Evolutionary conservation across 805 yeast genomes (phyloP), one percentile per base, ranked within the genome.

Genomic region (Zygoascus biomembranicola): DNA sequence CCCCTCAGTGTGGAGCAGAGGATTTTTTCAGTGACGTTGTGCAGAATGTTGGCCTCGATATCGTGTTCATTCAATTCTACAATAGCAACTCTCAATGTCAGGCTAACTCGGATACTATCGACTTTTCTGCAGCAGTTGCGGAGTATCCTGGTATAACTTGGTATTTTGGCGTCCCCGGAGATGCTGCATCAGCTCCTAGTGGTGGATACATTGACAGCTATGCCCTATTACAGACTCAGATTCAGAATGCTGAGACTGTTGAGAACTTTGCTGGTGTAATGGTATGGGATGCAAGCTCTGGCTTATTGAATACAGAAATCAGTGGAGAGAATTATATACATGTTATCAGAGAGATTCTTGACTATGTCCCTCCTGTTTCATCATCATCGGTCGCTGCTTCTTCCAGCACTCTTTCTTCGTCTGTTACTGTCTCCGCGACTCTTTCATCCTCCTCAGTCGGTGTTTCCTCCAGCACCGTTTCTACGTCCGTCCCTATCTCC

Each of bases 261-360:
- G 41, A 57, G 6, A 49, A 79, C 56, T 78, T 90, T 61, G 85
- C 85, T 20, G 86, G 90, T 32, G 79, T 90, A 63, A 80, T 85
- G 77, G 71, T 90, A 57, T 90, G 98, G 97, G 96, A 89, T 59
- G 86, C 89, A 3, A 35, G 16, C 8, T 13, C 39, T 35, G 9
- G 16, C 8, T 13, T n/a, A 8, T 6, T 8, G 28, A 16, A 42
- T 10, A 42, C 44, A 16, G 23, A 16, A 14, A 14, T 19, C 44
- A 42, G n/a, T 16, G 10, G 14, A 8, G 13, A 42, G 23, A 19
- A 16, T 14, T 19, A 16, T 42, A 16, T 44, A 10, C 16, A 9
- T 20, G 19, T 8, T 16, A 19, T 19, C 13, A 19, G 32, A 20
- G 16, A 16, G 10, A 19, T 28, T 13, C 14, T 44, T 20, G 8